Evolutionary conservation across 139 green algal species (phyloP).

Genomic region (Nannochloris sp.): DNA sequence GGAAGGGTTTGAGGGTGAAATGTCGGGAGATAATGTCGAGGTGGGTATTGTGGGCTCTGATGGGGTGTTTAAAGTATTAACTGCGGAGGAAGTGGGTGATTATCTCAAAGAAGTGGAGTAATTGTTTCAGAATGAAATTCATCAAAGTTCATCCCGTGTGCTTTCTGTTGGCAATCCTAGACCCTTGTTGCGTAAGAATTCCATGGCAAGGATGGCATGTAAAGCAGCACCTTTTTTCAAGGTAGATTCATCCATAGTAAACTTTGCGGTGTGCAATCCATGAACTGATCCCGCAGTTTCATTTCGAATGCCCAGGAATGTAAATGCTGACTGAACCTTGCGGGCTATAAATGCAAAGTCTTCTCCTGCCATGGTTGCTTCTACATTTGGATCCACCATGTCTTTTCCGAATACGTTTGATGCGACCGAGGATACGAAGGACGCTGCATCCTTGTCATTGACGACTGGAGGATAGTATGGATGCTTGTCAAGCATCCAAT

Average conservation of each 20-base stretch:
- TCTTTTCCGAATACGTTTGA: constrained; percentile 21
- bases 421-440: constrained; percentile 52
- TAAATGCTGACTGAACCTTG: constrained; percentile 48
- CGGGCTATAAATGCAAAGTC: constrained; percentile 74
- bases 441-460: constrained; percentile 50
- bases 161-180: too few relatives aligned
- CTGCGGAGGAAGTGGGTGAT: constrained; percentile 83
- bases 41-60: constrained; percentile 87
- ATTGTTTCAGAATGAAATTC: neutral
- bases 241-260: constrained; percentile 65
- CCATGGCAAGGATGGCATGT: constrained; percentile 53
- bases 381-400: constrained; percentile 20
- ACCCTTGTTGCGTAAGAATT: constrained; percentile 34
- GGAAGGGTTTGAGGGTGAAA: constrained; percentile 92
- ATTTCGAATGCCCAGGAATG: constrained; percentile 77
- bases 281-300: constrained; percentile 49
- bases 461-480: constrained; percentile 72
- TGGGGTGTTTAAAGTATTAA: constrained; percentile 87
- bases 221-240: constrained; percentile 61
- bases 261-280: constrained; percentile 61
- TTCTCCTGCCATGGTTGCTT: constrained; percentile 62
- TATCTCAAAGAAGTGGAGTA: constrained; percentile 97
- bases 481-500: constrained; percentile 49
- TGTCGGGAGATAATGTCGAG: constrained; percentile 76
- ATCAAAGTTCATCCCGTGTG: neutral